These are phyloP conservation scores for Intubia oerlemansii DNA, from an alignment of 2,329 filamentous ascomycete genomes.

Conservation along the genomic window DNA sequence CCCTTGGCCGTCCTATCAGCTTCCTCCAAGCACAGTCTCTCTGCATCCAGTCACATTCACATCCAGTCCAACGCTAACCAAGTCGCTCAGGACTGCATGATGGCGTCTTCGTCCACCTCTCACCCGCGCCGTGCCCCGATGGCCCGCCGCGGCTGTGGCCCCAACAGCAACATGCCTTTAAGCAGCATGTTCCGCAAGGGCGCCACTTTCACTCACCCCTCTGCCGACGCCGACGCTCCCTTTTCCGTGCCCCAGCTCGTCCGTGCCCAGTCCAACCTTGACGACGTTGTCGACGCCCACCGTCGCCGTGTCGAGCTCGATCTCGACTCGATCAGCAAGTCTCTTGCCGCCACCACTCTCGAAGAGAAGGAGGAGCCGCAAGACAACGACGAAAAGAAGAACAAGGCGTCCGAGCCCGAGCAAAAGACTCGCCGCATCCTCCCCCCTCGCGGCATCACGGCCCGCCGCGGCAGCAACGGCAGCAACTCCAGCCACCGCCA, in stretches of 20 bases:
- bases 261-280: constrained; percentile 47
- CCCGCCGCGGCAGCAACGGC: too few species aligned
- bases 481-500: too few species aligned
- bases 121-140: constrained; percentile 20
- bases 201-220: constrained; percentile 42
- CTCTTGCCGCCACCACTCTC: constrained; percentile 19
- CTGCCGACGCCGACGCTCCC: constrained; percentile 11
- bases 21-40: too few species aligned
- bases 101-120: constrained; percentile 9
- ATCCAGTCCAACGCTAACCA: too few species aligned
- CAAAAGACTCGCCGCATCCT: constrained; percentile 24
- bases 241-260: constrained; percentile 32
- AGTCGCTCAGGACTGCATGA: constrained; percentile 3
- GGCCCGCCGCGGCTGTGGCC: constrained; percentile 19
- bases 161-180: constrained; percentile 30
- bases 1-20: too few species aligned
- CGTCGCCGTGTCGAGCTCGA: constrained; percentile 47
- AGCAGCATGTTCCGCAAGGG: constrained; percentile 45
- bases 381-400: constrained; percentile 4
- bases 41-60: too few species aligned
- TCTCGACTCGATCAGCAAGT: constrained; percentile 39
- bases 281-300: constrained; percentile 50
- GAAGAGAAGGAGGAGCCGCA: constrained; percentile 18
- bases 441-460: constrained; percentile 22
- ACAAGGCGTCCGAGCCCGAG: background rate